phyloP scores from a whole-genome alignment of 257 asterid genomes.

The Cordia subcordata region DNA sequence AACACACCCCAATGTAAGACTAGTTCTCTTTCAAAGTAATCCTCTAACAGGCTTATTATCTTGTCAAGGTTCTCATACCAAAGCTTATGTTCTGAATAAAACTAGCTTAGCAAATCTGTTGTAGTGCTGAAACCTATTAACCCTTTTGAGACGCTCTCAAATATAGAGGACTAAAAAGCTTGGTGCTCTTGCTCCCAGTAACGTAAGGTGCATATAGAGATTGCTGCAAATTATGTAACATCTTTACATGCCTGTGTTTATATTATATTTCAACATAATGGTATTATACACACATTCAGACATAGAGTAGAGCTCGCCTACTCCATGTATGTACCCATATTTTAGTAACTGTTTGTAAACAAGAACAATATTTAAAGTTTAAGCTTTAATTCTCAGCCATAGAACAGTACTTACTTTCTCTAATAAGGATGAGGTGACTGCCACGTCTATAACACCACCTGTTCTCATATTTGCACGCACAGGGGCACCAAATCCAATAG shows the following conservation, averaged over 20 bases:
- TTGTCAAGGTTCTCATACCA: too few relatives aligned
- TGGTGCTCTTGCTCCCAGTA: not conserved
- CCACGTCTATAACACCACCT: conserved; percentile 66
- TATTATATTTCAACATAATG: not conserved
- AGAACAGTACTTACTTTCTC: conserved; percentile 58
- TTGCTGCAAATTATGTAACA: too few relatives aligned
- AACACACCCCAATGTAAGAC: too few relatives aligned
- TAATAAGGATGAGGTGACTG: conserved; percentile 85
- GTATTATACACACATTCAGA: not conserved
- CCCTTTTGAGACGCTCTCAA: conserved; percentile 72
- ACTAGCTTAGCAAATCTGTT: too few relatives aligned
- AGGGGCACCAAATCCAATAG: conserved; percentile 97
- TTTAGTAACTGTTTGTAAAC: too few relatives aligned
- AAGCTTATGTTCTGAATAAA: too few relatives aligned
- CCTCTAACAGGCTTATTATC: too few relatives aligned
- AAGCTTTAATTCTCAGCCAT: not conserved
- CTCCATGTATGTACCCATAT: too few relatives aligned
- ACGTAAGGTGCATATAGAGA: too few relatives aligned
- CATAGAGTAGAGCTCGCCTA: too few relatives aligned
- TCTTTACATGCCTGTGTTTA: too few relatives aligned
- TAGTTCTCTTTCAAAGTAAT: too few relatives aligned
- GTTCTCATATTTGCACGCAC: conserved; percentile 95
- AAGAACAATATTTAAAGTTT: not conserved
- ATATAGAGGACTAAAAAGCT: conserved; percentile 2
- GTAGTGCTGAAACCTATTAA: conserved; percentile 40